phyloP scores from a whole-genome alignment of 352 stramenopile genomes.

The Aphanomyces astaci region DNA sequence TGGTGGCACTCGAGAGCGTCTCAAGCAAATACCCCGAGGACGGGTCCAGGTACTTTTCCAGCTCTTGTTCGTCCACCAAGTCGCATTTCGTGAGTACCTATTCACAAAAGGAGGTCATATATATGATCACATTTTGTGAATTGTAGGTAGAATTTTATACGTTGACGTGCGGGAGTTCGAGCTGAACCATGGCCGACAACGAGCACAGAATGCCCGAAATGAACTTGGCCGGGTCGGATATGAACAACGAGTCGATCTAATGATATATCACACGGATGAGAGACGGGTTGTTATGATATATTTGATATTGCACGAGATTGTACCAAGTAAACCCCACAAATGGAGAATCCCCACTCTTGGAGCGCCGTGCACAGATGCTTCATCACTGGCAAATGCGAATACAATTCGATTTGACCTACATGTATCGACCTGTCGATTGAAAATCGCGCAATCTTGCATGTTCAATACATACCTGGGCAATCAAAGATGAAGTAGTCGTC shows the following conservation, averaged over 20 bases:
- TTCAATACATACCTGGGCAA: constrained; percentile 84
- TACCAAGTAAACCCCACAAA: constrained; percentile 86
- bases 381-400: constrained; percentile 87
- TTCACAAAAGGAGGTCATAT: no score
- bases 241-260: constrained; percentile 91
- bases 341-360: constrained; percentile 80
- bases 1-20: constrained; percentile 67
- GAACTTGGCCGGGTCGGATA: constrained; percentile 95
- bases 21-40: constrained; percentile 78
- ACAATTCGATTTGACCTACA: constrained; percentile 89
- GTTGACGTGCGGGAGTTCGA: constrained; percentile 96
- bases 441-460: no score
- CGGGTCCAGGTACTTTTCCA: constrained; percentile 82
- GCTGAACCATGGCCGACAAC: constrained; percentile 95
- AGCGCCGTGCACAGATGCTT: constrained; percentile 79
- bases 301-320: no score
- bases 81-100: constrained; percentile 87
- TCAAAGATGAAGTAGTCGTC: constrained; percentile 99
- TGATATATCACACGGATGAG: no score
- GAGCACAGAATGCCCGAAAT: constrained; percentile 95
- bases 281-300: no score
- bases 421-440: constrained; percentile 21
- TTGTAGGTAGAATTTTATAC: constrained; percentile 21
- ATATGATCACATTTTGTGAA: background rate
- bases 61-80: constrained; percentile 80